A percentile compares a stretch with the other conserved stretches of the same genome.
Evolutionary conservation across 192 early-diverging fungal species (phyloP).

Genomic region (Linnemannia elongata): DNA sequence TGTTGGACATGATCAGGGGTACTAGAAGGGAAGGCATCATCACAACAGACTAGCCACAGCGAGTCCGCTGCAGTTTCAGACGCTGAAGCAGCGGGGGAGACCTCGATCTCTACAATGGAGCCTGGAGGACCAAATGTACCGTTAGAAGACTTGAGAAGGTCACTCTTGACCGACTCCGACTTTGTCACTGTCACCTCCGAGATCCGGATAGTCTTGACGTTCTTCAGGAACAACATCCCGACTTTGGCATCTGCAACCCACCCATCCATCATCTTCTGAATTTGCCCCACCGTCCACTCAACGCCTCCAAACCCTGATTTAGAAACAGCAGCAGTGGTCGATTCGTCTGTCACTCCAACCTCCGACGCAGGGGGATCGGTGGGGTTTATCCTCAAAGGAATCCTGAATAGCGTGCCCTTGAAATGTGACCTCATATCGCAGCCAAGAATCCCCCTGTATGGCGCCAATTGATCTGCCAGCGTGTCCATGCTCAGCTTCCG

Average conservation of each 20-base stretch:
- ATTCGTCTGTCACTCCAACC: too few relatives aligned
- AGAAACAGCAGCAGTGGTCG: too few relatives aligned
- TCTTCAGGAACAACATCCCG: constrained; percentile 29
- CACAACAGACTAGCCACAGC: constrained; percentile 14
- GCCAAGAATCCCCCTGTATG: constrained; percentile 23
- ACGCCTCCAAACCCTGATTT: background rate
- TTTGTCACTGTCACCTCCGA: background rate
- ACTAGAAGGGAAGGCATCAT: background rate
- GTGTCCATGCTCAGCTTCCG: background rate
- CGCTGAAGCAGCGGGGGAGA: too few relatives aligned
- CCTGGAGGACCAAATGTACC: too few relatives aligned
- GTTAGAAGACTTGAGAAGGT: background rate
- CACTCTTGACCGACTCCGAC: background rate
- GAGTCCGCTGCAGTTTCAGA: too few relatives aligned
- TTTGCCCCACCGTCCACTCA: background rate
- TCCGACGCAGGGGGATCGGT: too few relatives aligned
- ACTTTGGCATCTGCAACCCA: constrained; percentile 23
- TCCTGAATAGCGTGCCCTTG: constrained; percentile 41
- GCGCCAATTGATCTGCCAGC: constrained; percentile 21
- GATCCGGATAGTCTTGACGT: constrained; percentile 4
- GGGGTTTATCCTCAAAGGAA: constrained; percentile 13
- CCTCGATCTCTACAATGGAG: too few relatives aligned
- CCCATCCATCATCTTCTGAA: background rate
- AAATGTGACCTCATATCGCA: constrained; percentile 41
- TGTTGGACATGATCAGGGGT: background rate